These are phyloP conservation scores for Cotoneaster glaucophyllus DNA, from an alignment of 306 rosid genomes.

Conservation along the genomic window DNA sequence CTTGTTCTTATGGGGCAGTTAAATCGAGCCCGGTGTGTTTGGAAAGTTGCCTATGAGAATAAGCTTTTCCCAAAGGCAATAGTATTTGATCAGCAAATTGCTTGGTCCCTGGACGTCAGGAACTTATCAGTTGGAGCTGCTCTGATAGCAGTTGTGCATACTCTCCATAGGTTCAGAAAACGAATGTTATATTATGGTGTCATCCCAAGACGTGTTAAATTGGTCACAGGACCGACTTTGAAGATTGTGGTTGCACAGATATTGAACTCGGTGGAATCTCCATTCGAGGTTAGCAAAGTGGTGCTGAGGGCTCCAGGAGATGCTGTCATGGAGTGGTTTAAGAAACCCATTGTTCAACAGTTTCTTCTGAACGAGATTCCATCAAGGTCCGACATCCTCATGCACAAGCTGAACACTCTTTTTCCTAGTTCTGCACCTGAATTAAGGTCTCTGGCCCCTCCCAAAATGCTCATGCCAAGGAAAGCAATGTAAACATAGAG, in stretches of 20 bases:
- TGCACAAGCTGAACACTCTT: conserved; percentile 87
- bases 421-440: conserved; percentile 97
- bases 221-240: conserved; percentile 86
- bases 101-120: conserved; percentile 95
- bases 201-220: conserved; percentile 76
- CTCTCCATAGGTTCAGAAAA: conserved; percentile 92
- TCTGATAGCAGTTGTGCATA: conserved; percentile 78
- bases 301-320: conserved; percentile 93
- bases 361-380: conserved; percentile 90
- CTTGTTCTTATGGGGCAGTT: conserved; percentile 96
- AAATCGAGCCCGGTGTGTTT: conserved; percentile 84
- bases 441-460: conserved; percentile 72
- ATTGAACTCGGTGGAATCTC: conserved; percentile 86
- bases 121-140: conserved; percentile 95
- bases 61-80: conserved; percentile 97
- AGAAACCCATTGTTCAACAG: conserved; percentile 94
- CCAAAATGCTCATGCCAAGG: conserved; percentile 62
- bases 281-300: conserved; percentile 94
- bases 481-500: conserved; percentile 24
- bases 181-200: conserved; percentile 89
- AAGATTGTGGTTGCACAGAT: conserved; percentile 84
- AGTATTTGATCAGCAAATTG: conserved; percentile 89
- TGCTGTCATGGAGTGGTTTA: conserved; percentile 93
- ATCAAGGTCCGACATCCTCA: conserved; percentile 72
- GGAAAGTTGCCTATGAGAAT: conserved; percentile 95